These are phyloP conservation scores for Claviceps humidiphila DNA, from an alignment of 2,329 filamentous ascomycete genomes.

Conservation along the genomic window DNA sequence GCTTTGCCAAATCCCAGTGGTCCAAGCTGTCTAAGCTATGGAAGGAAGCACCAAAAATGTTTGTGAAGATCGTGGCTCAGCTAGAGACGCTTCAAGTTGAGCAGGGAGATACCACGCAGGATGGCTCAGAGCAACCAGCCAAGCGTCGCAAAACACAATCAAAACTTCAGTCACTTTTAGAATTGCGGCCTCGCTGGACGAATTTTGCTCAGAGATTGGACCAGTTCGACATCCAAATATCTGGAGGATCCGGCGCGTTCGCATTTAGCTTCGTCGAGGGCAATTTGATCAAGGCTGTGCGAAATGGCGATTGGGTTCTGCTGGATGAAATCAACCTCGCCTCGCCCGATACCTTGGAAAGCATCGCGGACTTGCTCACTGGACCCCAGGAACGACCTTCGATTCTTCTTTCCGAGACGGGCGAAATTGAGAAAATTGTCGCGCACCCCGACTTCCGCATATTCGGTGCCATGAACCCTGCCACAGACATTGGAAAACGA, in stretches of 20 bases:
- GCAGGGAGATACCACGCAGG: slow-evolving; percentile 19
- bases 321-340: slow-evolving; percentile 96
- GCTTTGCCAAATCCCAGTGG: slow-evolving; percentile 75
- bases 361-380: slow-evolving; percentile 76
- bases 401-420: slow-evolving; percentile 81
- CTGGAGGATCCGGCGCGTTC: slow-evolving; percentile 60
- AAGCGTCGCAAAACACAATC: slow-evolving; percentile 56
- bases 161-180: slow-evolving; percentile 50
- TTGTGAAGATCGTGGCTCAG: slow-evolving; percentile 53
- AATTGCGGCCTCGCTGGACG: slow-evolving; percentile 60
- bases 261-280: slow-evolving; percentile 95
- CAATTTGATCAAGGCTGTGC: slow-evolving; percentile 87
- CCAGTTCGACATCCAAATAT: slow-evolving; percentile 68
- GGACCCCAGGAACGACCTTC: slow-evolving; percentile 62
- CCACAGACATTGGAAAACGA: slow-evolving; percentile 91
- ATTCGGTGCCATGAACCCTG: slow-evolving; percentile 98
- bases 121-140: slow-evolving; percentile 40
- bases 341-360: slow-evolving; percentile 86
- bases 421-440: slow-evolving; percentile 77
- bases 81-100: slow-evolving; percentile 32
- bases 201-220: slow-evolving; percentile 61
- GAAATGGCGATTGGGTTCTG: slow-evolving; percentile 93
- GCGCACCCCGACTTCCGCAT: slow-evolving; percentile 90
- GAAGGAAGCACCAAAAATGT: slow-evolving; percentile 81
- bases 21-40: slow-evolving; percentile 72